Base-by-base conservation (phyloP, 2,329 filamentous ascomycete species). In the Aspergillus hortae region DNA sequence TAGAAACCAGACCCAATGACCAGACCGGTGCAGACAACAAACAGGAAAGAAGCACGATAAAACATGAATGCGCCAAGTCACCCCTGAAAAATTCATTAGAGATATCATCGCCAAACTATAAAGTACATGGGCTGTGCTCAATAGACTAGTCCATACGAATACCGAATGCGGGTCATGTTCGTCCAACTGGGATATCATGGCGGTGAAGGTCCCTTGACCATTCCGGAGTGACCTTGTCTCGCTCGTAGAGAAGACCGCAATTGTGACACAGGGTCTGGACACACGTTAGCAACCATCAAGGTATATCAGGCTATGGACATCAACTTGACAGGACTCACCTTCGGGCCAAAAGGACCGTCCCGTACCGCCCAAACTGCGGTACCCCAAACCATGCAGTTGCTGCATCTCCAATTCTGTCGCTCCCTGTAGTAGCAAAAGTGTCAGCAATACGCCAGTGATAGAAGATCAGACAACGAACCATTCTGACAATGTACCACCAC, bases 301-400 rank as follows among this genome's bases (percentile, higher is more conserved):
- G 55, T 6, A 23, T 23, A 23, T 68, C 46, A 66, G 61, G 19
- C 19, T 45, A 11, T 6, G 21, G 46, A 19, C 44, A n/a, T n/a
- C 11, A 36, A 15, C 46, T 21, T 33, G 15, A 42, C n/a, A 38
- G 27, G 15, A 44, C 88, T 80, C 77, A 94, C 90, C 73, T 89
- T 87, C 57, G 89, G 82, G 49, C 92, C 92, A 49, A 83, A 79
- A 12, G 94, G 94, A 21, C 94, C 94, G 73, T 97, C 92, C 62
- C 94, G 81, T 3, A 97, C 92, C 45, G 90, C 92, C 94, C 94
- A 99, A 7, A 96, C 90, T 25, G 90, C 88, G 45, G 87, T 87
- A 14, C 92, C 94, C 85, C 89, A 92, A 32, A 96, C 85, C 54
- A 81, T 80, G 70, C 94, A 99, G 71, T 97, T 92, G 42, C 79